Base-by-base conservation (phyloP, 2,329 filamentous ascomycete genomes). In the Aureobasidium sp. region DNA sequence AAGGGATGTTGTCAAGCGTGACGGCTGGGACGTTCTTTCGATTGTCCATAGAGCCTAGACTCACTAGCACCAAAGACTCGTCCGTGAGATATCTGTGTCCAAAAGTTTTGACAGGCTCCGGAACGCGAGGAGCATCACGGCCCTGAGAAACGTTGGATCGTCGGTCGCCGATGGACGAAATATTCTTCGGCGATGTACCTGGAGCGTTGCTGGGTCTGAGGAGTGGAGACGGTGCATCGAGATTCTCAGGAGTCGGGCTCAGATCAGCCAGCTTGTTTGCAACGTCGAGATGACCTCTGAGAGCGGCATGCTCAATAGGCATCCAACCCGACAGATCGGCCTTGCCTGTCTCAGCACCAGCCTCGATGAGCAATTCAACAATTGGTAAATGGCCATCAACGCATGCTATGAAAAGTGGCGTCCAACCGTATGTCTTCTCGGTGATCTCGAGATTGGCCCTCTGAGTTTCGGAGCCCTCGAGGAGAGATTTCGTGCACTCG, bases 81-180 rank as follows among this genome's bases (percentile, higher is more conserved):
- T 95, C 85, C 20, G 86, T 95, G 56, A 99, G 82, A 75, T 97
- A 99, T 60, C 93, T 86, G 79, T 99, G 94, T 62, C 94, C 94
- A 74, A 97, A 99, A 1, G 91, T 90, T 76, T 97, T 97, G 66
- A 97, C 84, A 5, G 92, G 88, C 66, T 97, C 91, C 2, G 86
- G 79, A 7, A 81, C 76, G 48, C 74, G 22, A 73, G 66, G 65
- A 44, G 48, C 62, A 64, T 68, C 70, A 55, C 79, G 75, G 62
- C 77, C 75, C 9, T 73, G 69, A 61, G 75, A 64, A 41, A 65
- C 68, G 52, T 74, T 73, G 12, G 72, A 75, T 34, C 75, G 73
- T 44, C 77, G 73, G 58, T 80, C 78, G 47, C 78, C 78, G 4
- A 81, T 81, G 0, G 88, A 91, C 0, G 84, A 84, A 8, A 75